Evolutionary conservation across 768 basidiomycete genomes (phyloP).

Genomic region (Macrolepiota dolichaula): DNA sequence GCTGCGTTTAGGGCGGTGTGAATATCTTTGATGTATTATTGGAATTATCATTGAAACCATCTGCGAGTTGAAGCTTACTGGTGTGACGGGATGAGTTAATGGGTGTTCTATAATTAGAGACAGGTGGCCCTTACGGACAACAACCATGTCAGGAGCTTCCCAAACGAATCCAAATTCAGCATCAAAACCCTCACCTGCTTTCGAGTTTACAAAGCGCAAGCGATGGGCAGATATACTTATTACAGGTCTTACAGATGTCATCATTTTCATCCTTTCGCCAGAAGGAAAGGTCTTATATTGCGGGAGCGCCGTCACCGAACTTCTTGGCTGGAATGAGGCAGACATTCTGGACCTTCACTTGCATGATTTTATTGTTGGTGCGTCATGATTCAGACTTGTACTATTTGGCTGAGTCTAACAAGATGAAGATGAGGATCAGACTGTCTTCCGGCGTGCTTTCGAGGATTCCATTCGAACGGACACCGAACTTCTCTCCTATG

Average conservation of each 20-base stretch:
- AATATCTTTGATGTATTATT: conserved; percentile 1
- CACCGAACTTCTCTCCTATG: conserved; percentile 52
- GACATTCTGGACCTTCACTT: conserved; percentile 73
- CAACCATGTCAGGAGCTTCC: conserved; percentile 13
- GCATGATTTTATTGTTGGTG: conserved; percentile 62
- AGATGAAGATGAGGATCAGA: conserved; percentile 53
- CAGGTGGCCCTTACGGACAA: background rate
- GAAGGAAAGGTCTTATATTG: conserved; percentile 66
- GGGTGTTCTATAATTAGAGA: conserved; percentile 11
- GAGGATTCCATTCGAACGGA: conserved; percentile 48
- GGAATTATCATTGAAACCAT: background rate
- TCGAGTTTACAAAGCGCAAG: conserved; percentile 86
- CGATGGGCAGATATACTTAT: conserved; percentile 82
- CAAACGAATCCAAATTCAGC: conserved; percentile 9
- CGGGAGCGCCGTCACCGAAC: conserved; percentile 60
- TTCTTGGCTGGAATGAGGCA: conserved; percentile 73
- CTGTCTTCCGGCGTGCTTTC: conserved; percentile 53
- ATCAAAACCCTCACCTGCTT: conserved; percentile 34
- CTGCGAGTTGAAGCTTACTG: background rate
- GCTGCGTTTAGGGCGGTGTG: conserved; percentile 43
- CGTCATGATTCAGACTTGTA: conserved; percentile 11
- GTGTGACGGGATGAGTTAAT: background rate
- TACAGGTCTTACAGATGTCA: conserved; percentile 71
- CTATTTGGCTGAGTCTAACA: background rate
- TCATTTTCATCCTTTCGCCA: conserved; percentile 66